Base-by-base conservation (phyloP, 2,329 filamentous ascomycete genomes). In the Monosporascus sp. region DNA sequence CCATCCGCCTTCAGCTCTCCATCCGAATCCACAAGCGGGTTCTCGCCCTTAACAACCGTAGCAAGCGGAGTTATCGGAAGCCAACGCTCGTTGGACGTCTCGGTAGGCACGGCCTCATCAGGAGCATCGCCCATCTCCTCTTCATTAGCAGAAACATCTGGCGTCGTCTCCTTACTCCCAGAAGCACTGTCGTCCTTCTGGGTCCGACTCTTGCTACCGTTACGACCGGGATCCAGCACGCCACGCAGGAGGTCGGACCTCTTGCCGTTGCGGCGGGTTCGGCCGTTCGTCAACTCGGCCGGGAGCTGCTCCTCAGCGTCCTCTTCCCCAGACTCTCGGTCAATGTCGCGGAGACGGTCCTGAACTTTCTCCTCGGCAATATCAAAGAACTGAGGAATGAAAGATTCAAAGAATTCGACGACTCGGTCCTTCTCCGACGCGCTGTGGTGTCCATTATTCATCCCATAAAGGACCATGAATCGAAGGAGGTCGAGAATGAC, bases 121-220 rank as follows among this genome's bases (percentile, higher is more conserved):
- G 76, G 74, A 3, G 73, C 80, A 59, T 87, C 85, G 6, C 75
- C 77, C 74, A 85, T 84, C 37, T 94, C 90, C 57, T 93, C 89
- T 62, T 94, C 89, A 51, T 82, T 87, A 28, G 82, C 83, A 1
- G 88, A 92, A 22, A 86, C 82, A 63, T 95, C 92, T 0, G 94
- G 93, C 0, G 92, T 96, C 1, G 88, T 91, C 62, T 94, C 91
- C 64, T 95, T 91, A 73, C 90, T 96, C 15, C 82, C 86, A 24
- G 88, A 86, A 2, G 83, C 77, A 62, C 88, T 93, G 57, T 87
- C 89, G 58, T 94, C 89, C 64, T 94, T 92, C 51, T 91, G 86
- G 47, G 79, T 81, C 41, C 87, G 82, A 24, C 82, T 78, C 59
- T 82, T 81, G 69, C 86, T 88, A 55, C 88, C 86, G 61, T 86